Percentiles rank a stretch among this genome's conserved stretches.
These are phyloP conservation scores for Claviceps lovelessii DNA, from an alignment of 2,329 filamentous ascomycete species.

Conservation along the genomic window DNA sequence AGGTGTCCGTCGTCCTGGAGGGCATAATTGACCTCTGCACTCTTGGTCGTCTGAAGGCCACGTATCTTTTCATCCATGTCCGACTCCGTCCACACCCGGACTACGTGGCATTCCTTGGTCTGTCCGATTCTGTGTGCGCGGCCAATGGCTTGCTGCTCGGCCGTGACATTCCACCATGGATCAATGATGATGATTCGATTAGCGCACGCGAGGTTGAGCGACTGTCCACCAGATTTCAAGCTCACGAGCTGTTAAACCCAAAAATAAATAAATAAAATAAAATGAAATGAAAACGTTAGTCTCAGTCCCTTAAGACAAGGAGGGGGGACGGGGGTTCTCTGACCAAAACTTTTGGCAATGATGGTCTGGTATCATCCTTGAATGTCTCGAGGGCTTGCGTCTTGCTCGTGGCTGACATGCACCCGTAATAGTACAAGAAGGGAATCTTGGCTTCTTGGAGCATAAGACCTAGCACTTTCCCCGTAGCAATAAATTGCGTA, in stretches of 20 bases:
- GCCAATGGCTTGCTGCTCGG: conserved; percentile 47
- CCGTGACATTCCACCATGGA: conserved; percentile 46
- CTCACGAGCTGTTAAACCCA: conserved; percentile 17
- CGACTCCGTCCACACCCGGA: conserved; percentile 39
- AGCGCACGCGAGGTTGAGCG: conserved; percentile 26
- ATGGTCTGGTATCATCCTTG: accelerated
- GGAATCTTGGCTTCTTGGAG: conserved; percentile 14
- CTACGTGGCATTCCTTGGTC: conserved; percentile 40
- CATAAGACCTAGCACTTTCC: conserved; percentile 22
- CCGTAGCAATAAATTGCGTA: conserved; percentile 18
- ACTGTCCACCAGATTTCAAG: conserved; percentile 21
- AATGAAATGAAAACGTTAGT: neutral
- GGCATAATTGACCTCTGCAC: conserved; percentile 25
- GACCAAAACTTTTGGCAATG: conserved; percentile 20
- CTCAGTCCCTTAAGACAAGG: neutral
- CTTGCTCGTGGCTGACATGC: conserved; percentile 8
- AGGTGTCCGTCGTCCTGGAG: conserved; percentile 17
- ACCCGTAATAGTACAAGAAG: conserved; percentile 26
- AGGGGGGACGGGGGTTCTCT: conserved; percentile 10
- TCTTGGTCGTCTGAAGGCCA: conserved; percentile 41
- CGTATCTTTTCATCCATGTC: conserved; percentile 45
- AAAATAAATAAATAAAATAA: too few species aligned
- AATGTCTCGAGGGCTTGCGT: conserved; percentile 12
- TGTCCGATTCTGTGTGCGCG: conserved; percentile 55
- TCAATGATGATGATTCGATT: conserved; percentile 42